Evolutionary conservation across 2,329 filamentous ascomycete genomes (phyloP).

Genomic region (Xylariales sp.): DNA sequence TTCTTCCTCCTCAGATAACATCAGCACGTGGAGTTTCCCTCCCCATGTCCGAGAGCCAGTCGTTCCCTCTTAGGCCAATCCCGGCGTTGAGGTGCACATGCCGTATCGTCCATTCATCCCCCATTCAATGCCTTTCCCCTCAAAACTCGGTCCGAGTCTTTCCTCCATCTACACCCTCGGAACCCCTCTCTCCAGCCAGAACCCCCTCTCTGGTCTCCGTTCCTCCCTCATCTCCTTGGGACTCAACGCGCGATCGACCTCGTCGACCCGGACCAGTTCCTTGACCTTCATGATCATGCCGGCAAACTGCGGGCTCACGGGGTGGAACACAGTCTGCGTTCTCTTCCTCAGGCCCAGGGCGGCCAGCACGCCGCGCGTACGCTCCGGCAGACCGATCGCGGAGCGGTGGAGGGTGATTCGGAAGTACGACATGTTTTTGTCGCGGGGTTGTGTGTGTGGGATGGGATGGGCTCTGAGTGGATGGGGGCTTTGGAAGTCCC

Average conservation of each 20-base stretch:
- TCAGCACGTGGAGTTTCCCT: too few species aligned
- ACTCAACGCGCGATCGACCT: slow-evolving; percentile 63
- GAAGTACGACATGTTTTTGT: slow-evolving; percentile 67
- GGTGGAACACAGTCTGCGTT: slow-evolving; percentile 84
- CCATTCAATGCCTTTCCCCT: too few species aligned
- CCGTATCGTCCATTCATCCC: too few species aligned
- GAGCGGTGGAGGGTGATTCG: slow-evolving; percentile 86
- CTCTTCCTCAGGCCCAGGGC: slow-evolving; percentile 83
- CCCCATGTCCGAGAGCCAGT: too few species aligned
- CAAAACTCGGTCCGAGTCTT: too few species aligned
- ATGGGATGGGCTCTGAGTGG: neutral
- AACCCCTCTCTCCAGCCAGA: slow-evolving; percentile 65
- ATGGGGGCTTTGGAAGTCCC: too few species aligned
- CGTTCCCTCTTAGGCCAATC: too few species aligned
- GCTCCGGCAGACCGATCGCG: slow-evolving; percentile 79
- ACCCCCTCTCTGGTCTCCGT: slow-evolving; percentile 73
- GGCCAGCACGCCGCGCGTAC: slow-evolving; percentile 73
- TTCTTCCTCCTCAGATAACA: too few species aligned
- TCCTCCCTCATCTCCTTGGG: slow-evolving; percentile 64
- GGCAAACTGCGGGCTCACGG: slow-evolving; percentile 73
- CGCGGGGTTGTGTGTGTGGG: slow-evolving; percentile 1
- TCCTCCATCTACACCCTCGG: slow-evolving; percentile 21
- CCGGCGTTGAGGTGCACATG: too few species aligned
- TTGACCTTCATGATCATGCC: slow-evolving; percentile 94
- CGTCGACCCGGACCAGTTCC: slow-evolving; percentile 78